Base-by-base conservation (phyloP, 495 filamentous ascomycete species). In the Lentithecium fluviatile region DNA sequence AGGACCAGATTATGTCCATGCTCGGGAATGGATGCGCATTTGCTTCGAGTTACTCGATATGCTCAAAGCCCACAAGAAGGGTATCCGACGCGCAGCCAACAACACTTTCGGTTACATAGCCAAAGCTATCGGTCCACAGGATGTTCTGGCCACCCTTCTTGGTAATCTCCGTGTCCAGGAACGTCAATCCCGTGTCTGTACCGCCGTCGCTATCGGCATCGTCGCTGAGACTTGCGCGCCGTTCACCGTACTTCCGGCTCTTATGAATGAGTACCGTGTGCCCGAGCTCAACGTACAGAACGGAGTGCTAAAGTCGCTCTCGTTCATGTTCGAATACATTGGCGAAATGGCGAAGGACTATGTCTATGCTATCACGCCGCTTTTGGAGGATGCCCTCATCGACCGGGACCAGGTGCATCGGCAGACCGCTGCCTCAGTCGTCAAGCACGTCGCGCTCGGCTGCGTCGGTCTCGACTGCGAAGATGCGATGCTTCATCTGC, bases 31-130 rank as follows among this genome's bases (percentile, higher is more conserved):
- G 95, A 97, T 99, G 95, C 84, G 95, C 67, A 99, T 99, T 73
- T 97, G 95, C 77, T 99, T 97, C 73, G 95, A 99, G 78, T 80
- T 99, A 47, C 83, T 97, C 37, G 95, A 99, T 76, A 97, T 99
- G 94, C 83, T 99, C 61, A 99, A 99, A 76, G 95, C 95, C 1
- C 94, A 98, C 77, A 98, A 98, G 55, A 67, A 67, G 40, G 61
- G 95, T 56, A 99, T 99, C 68, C 89, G 95, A 58, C 87, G 95
- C 74, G 95, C 95, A 12, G 95, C 95, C 58, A 99, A 99, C 83
- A 99, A 99, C 79, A 99, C 95, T 1, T 99, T 99, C 67, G 95
- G 95, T 71, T 99, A 96, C 83, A 99, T 99, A 68, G 95, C 95
- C 69, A 99, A 97, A 77, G 95, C 95, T 50, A 97, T 99, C 70